Evolutionary conservation across 2,329 filamentous ascomycete genomes (phyloP), one percentile per base, ranked within the genome.

Genomic region (Furcasterigmium sp.): DNA sequence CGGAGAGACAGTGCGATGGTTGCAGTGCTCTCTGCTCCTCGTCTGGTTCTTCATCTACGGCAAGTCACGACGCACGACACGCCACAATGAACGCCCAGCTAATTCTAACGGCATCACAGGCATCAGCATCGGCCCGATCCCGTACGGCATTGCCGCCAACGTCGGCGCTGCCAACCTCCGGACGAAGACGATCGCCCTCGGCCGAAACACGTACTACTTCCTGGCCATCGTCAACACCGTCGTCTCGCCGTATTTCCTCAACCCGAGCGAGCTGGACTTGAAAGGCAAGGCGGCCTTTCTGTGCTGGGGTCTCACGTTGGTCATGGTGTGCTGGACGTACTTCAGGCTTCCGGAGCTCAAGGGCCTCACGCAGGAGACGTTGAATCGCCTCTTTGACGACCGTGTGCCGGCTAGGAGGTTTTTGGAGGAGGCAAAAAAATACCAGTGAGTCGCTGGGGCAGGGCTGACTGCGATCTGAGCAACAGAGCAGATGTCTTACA

Each of bases 141-240:
- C 68, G 44, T 72, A 70, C 56, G 68, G 65, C 17, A 65, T 71
- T 20, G 61, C 67, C 49, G 28, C 70, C 1, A 70, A 73, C 53
- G 47, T 72, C 3, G 62, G 64, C 1, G 69, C 68, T 0, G 70
- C 68, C 5, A 68, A 69, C 30, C 61, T 73, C 19, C 62, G 69
- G 37, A 68, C 65, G 39, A 69, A 72, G 55, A 68, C 69, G 0
- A 64, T 73, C n/a, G 68, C 69, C 8, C 52, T 73, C n/a, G 68
- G 65, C 1, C 59, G 70, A 36, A 67, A 54, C 15, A 57, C 56
- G 1, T 70, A 69, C 46, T 67, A 68, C 41, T 39, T 64, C 7
- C 60, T 57, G 14, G 65, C 67, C 49, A 63, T 69, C 36, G 56
- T 70, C 39, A 61, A 61, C 13, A 61, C 60, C 23, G 55, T 67